These are phyloP conservation scores for Epichloe hybrida DNA, from an alignment of 2,329 filamentous ascomycete species.

Conservation along the genomic window DNA sequence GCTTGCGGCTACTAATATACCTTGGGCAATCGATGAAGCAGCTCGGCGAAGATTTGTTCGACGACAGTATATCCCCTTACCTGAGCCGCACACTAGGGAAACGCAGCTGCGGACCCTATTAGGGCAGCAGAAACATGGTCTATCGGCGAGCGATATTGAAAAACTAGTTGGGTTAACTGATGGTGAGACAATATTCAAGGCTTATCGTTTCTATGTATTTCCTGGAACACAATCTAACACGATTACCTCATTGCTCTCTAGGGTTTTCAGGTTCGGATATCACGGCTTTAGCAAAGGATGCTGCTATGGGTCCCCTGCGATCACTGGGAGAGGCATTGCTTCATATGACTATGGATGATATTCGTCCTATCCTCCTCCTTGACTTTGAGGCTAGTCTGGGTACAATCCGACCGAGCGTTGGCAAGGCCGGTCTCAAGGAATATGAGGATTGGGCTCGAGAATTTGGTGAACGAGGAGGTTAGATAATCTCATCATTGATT, in stretches of 20 bases:
- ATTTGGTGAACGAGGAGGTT: conserved; percentile 86
- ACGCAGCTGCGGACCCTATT: conserved; percentile 68
- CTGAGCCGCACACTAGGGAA: conserved; percentile 68
- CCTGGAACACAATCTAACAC: background rate
- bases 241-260: conserved; percentile 22
- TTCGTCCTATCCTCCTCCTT: conserved; percentile 66
- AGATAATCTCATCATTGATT: background rate
- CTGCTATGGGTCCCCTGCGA: conserved; percentile 88
- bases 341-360: conserved; percentile 87
- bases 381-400: conserved; percentile 77
- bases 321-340: conserved; percentile 82
- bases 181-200: conserved; percentile 38
- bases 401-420: conserved; percentile 83
- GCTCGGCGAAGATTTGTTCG: conserved; percentile 81
- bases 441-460: conserved; percentile 92
- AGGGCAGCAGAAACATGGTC: conserved; percentile 72
- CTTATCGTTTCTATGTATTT: background rate
- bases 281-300: conserved; percentile 90
- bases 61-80: conserved; percentile 89
- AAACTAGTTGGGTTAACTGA: conserved; percentile 69
- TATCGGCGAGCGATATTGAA: conserved; percentile 59
- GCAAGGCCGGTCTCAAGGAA: conserved; percentile 67
- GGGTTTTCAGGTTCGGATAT: conserved; percentile 98
- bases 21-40: conserved; percentile 96
- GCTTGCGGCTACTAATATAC: conserved; percentile 86